Evolutionary conservation across 2,329 filamentous ascomycete genomes (phyloP).

Genomic region (Magnaporthiopsis rhizophila): DNA sequence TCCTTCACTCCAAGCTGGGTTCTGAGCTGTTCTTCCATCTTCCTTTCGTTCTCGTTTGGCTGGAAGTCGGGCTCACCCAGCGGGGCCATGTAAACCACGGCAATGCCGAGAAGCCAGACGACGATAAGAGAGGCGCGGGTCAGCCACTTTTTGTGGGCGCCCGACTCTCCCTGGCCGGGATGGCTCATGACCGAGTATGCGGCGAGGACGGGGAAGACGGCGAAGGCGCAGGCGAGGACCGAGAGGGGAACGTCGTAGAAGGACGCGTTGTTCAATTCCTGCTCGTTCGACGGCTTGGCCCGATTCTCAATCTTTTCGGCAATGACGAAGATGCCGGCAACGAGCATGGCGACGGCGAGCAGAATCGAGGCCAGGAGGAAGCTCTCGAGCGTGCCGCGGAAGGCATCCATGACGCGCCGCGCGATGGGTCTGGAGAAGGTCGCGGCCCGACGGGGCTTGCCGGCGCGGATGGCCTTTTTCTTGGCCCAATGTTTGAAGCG

Average conservation of each 20-base stretch:
- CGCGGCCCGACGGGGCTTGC: neutral
- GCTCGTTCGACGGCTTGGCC: neutral
- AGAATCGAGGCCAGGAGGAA: constrained; percentile 12
- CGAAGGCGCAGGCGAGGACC: constrained; percentile 10
- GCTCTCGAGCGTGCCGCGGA: constrained; percentile 19
- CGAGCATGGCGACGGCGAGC: constrained; percentile 13
- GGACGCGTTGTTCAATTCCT: constrained; percentile 11
- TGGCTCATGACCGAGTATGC: constrained; percentile 12
- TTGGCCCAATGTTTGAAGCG: constrained; percentile 6
- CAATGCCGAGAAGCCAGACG: constrained; percentile 11
- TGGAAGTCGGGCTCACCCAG: constrained; percentile 13
- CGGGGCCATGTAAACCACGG: constrained; percentile 12
- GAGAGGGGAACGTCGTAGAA: constrained; percentile 15
- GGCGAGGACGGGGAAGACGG: constrained; percentile 12
- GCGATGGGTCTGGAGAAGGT: neutral
- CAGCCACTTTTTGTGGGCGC: constrained; percentile 11
- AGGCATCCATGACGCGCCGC: constrained; percentile 18
- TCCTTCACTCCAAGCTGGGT: neutral
- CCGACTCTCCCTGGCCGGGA: constrained; percentile 1
- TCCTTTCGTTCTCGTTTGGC: constrained; percentile 6
- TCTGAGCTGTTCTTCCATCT: neutral
- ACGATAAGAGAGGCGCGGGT: constrained; percentile 10
- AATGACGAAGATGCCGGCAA: constrained; percentile 12
- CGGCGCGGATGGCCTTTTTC: neutral
- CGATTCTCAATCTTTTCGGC: neutral